phyloP scores from a whole-genome alignment of 1,284 basidiomycete species.

The Schizophyllum amplum region DNA sequence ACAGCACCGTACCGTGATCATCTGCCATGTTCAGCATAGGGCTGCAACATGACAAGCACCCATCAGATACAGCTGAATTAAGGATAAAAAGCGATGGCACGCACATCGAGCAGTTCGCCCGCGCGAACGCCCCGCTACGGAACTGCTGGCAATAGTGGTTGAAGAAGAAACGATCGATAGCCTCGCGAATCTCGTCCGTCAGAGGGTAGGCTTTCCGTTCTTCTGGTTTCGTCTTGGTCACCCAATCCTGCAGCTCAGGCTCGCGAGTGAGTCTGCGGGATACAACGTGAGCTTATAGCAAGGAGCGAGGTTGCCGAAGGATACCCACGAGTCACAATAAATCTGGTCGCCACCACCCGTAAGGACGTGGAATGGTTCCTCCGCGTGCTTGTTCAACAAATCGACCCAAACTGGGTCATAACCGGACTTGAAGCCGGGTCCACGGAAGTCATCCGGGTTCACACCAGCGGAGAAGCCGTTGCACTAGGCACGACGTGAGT shows the following conservation, averaged over 20 bases:
- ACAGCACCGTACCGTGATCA: slow-evolving; percentile 62
- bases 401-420: slow-evolving; percentile 95
- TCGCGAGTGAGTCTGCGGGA: slow-evolving; percentile 57
- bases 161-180: slow-evolving; percentile 87
- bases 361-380: slow-evolving; percentile 78
- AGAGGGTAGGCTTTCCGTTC: slow-evolving; percentile 58
- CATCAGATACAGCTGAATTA: slow-evolving; percentile 6
- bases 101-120: slow-evolving; percentile 91
- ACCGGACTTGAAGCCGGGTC: slow-evolving; percentile 66
- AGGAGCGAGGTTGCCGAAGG: slow-evolving; percentile 1
- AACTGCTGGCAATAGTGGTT: slow-evolving; percentile 88
- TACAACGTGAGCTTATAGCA: neutral
- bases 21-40: slow-evolving; percentile 68
- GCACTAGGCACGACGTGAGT: slow-evolving; percentile 36
- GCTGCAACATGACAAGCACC: slow-evolving; percentile 25
- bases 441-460: slow-evolving; percentile 71
- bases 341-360: slow-evolving; percentile 84
- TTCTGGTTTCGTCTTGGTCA: slow-evolving; percentile 55
- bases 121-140: slow-evolving; percentile 84
- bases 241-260: slow-evolving; percentile 79
- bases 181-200: slow-evolving; percentile 65
- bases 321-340: slow-evolving; percentile 63
- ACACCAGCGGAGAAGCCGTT: slow-evolving; percentile 79
- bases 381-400: slow-evolving; percentile 72
- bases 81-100: slow-evolving; percentile 1